Conservation (phyloP, 2,329 filamentous ascomycete genomes). For the Stachybotrys chlorohalonatus region DNA sequence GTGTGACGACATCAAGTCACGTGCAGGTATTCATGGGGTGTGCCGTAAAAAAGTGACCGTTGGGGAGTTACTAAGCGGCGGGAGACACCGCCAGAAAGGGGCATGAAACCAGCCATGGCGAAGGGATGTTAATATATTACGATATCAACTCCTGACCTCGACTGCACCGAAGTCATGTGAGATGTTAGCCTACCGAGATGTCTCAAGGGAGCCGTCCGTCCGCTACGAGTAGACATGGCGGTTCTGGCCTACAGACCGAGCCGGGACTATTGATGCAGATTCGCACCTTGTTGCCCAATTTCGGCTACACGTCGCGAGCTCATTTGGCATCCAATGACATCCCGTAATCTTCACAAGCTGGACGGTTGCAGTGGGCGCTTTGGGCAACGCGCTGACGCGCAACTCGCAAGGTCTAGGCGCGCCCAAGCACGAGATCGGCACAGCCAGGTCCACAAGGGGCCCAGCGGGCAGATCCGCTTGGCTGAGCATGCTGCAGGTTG, state of each 20-base stretch:
- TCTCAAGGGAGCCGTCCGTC: too few relatives aligned
- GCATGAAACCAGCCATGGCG: too few relatives aligned
- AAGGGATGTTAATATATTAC: too few relatives aligned
- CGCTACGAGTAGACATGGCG: too few relatives aligned
- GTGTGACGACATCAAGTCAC: constrained; percentile 10
- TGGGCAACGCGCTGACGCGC: neutral
- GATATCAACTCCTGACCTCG: too few relatives aligned
- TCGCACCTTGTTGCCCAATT: neutral
- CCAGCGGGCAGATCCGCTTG: neutral
- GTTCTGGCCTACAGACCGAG: too few relatives aligned
- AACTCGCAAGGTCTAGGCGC: neutral
- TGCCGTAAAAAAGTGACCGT: too few relatives aligned
- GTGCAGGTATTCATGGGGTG: neutral
- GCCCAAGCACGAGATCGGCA: neutral
- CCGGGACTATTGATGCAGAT: too few relatives aligned
- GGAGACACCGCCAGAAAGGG: too few relatives aligned
- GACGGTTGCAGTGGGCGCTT: neutral
- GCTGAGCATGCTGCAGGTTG: constrained; percentile 7
- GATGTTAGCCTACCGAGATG: too few relatives aligned
- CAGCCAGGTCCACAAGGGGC: neutral
- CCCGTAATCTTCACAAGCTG: neutral
- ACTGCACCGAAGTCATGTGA: too few relatives aligned
- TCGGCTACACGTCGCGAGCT: neutral
- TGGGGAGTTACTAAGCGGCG: too few relatives aligned
- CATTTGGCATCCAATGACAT: neutral